phyloP scores from a whole-genome alignment of 2,329 filamentous ascomycete species.

The Tolypocladium pustulatum region DNA sequence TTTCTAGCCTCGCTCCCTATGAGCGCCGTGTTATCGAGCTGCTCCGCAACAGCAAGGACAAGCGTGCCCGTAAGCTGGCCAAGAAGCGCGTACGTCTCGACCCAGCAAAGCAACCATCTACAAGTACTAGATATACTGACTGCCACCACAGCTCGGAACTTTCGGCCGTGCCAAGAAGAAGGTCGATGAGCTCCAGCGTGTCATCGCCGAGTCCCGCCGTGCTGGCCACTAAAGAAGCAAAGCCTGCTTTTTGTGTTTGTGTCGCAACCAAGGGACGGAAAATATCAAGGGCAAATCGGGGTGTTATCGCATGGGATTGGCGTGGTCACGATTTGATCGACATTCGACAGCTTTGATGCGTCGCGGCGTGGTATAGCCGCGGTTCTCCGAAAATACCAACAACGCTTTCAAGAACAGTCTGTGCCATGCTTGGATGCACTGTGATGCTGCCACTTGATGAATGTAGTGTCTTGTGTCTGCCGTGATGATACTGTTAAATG shows the following conservation, averaged over 20 bases:
- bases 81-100: constrained; percentile 81
- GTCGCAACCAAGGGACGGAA: neutral
- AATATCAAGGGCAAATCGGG: constrained; percentile 1
- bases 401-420: constrained; percentile 9
- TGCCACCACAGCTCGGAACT: constrained; percentile 67
- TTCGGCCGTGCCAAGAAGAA: constrained; percentile 98
- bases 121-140: constrained; percentile 7
- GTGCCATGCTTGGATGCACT: neutral
- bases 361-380: constrained; percentile 19
- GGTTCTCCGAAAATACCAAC: constrained; percentile 25
- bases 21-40: constrained; percentile 99
- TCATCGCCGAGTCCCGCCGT: constrained; percentile 91
- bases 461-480: neutral
- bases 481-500: neutral
- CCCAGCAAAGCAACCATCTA: neutral
- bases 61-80: constrained; percentile 96
- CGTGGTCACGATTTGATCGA: constrained; percentile 24
- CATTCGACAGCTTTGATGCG: constrained; percentile 18
- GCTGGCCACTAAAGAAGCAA: constrained; percentile 42
- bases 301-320: constrained; percentile 23
- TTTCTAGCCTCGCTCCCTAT: constrained; percentile 69
- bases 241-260: neutral
- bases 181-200: constrained; percentile 97
- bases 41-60: constrained; percentile 98
- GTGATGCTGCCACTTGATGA: constrained; percentile 1